Conservation (phyloP, 139 green algal species). For the Haematococcus sp. region DNA sequence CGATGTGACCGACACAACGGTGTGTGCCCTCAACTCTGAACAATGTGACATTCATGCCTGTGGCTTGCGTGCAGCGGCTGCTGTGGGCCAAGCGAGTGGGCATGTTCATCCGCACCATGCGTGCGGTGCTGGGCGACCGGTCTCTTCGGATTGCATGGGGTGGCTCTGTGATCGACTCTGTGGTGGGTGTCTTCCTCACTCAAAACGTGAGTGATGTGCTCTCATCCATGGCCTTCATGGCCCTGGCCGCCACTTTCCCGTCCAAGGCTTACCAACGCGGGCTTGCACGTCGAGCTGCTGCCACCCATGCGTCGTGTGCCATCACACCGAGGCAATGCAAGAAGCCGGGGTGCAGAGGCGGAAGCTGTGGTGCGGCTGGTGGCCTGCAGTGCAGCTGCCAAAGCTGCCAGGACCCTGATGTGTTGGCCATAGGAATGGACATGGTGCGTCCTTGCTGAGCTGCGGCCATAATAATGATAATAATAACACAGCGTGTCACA, state of each 20-base stretch:
- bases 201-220: slow-evolving; percentile 81
- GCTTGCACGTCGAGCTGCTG: not conserved
- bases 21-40: no score
- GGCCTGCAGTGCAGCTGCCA: not conserved
- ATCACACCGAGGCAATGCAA: not conserved
- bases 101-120: slow-evolving; percentile 43
- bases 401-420: not conserved
- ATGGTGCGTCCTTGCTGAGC: not conserved
- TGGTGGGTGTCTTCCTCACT: slow-evolving; percentile 82
- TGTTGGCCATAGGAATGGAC: not conserved
- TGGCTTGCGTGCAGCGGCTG: not conserved
- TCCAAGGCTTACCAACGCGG: slow-evolving; percentile 2
- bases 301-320: not conserved
- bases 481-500: not conserved
- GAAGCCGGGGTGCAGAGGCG: not conserved
- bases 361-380: not conserved
- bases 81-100: slow-evolving; percentile 35
- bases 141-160: slow-evolving; percentile 49
- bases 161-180: slow-evolving; percentile 73
- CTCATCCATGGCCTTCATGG: slow-evolving; percentile 77
- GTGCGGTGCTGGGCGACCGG: slow-evolving; percentile 26
- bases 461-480: not conserved
- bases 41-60: no score
- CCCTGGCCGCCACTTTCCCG: slow-evolving; percentile 63
- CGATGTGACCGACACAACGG: no score